Base-by-base conservation (phyloP, 768 basidiomycete genomes). In the Boletales sp. region DNA sequence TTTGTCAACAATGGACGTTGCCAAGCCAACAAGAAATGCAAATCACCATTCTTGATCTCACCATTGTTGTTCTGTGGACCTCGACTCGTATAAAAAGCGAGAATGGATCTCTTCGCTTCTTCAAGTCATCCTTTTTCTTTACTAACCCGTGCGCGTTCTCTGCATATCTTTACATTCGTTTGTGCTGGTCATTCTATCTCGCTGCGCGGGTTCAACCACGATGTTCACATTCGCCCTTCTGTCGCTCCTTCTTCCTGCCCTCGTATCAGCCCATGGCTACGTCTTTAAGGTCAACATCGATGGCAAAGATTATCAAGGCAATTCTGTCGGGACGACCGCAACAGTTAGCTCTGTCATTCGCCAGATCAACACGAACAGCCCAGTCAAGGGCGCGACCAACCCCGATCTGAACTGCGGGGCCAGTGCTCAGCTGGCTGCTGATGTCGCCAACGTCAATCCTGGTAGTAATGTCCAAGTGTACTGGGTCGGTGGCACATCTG, bases 381-480 rank as follows among this genome's bases (percentile, higher is more conserved):
- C 79, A 0, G 72, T 78, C 44, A 78, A 86, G 66, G 84, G 82
- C 36, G 73, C 81, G 14, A 65, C 36, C 44, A 86, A 84, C 63
- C 65, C 77, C 2, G 70, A 67, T 38, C 36, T 85, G 15, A 82
- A 76, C 63, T 88, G 87, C 56, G 87, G 87, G 2, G 52, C 66
- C 3, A 66, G 74, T 44, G 78, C 84, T 2, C 64, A 71, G 42
- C 62, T 70, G 1, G 85, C 81, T 1, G 56, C 72, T 4, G 59
- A 74, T 8, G 69, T 76, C 18, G 81, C 74, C 17, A 64, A 70
- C 28, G 84, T 79, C 25, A 81, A 80, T 49, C 82, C 86, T 1
- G 85, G 84, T 11, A 80, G 79, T 60, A 54, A 49, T 2, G 54
- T 87, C 37, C 57, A 69, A 6, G 76, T 86, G 49, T 61, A 72